Evolutionary conservation across 768 basidiomycete genomes (phyloP), one percentile per base, ranked within the genome.

Genomic region (Lentinula boryana): DNA sequence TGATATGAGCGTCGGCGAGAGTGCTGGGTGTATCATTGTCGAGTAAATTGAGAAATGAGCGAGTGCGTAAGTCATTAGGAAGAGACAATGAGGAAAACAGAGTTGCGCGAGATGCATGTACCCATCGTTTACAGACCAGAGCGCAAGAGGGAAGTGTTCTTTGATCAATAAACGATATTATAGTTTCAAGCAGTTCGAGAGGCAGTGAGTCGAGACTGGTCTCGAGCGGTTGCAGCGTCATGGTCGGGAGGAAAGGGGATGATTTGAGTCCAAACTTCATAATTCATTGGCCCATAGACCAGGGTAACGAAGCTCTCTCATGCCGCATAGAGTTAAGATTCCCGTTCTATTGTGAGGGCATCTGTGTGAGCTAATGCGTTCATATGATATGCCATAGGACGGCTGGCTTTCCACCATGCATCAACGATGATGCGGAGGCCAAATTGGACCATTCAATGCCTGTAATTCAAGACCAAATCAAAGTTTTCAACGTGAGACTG

Each of bases 121-220:
- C 40, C 55, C 55, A 56, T 12, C 55, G 36, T 56, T 43, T 56
- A n/a, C 55, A 56, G 21, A 56, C 55, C 40, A 41, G 21, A 21
- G 55, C 55, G 15, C 55, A 56, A 13, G 38, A 43, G 40, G 55
- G 36, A 10, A 56, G 38, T 7, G 55, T 40, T n/a, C 40, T 56
- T 13, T 23, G 7, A 23, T 56, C 55, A 5, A 56, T 21, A 27
- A 56, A 56, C 15, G 55, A 56, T 44, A 56, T 56, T 15, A 56
- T 56, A 31, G 9, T 35, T n/a, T 56, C 55, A 40, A 56, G 55
- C 6, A 56, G n/a, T 43, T 58, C 57, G n/a, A 58, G 57, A 49
- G 57, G 57, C 15, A 58, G 57, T 1, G 57, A 58, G 57, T 58
- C 57, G 57, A 58, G 48, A 23, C 57, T 38, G 48, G 46, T 32